Evolutionary conservation across 1,139 yeast species (phyloP).

Genomic region (Magnusiomyces magnusii): DNA sequence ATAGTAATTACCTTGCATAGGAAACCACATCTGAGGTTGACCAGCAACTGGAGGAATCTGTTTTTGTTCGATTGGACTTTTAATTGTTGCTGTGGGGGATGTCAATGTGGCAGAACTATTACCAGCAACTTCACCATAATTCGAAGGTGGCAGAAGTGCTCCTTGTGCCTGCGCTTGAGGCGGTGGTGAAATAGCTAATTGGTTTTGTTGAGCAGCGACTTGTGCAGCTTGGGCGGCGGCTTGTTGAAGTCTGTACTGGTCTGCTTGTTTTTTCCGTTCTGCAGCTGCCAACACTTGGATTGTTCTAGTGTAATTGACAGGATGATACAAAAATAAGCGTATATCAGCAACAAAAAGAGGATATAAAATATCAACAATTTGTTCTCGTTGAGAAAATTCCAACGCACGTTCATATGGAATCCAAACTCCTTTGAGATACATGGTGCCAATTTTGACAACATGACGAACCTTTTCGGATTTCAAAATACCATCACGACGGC

Average conservation of each 20-base stretch:
- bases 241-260: conserved; percentile 18
- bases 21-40: conserved; percentile 14
- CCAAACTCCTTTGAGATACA: conserved; percentile 99
- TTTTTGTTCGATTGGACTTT: conserved; percentile 25
- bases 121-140: conserved; percentile 36
- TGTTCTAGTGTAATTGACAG: conserved; percentile 32
- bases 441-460: conserved; percentile 93
- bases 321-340: conserved; percentile 43
- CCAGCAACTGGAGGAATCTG: conserved; percentile 14
- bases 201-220: conserved; percentile 3
- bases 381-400: conserved; percentile 85
- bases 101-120: conserved; percentile 26
- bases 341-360: conserved; percentile 77
- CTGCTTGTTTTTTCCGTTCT: conserved; percentile 27
- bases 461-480: conserved; percentile 84
- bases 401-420: conserved; percentile 92
- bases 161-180: conserved; percentile 53
- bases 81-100: conserved; percentile 54
- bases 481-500: conserved; percentile 88
- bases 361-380: conserved; percentile 74
- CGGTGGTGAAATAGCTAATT: background rate
- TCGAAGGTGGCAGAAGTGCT: conserved; percentile 46
- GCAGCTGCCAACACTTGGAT: conserved; percentile 35
- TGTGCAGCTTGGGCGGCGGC: background rate
- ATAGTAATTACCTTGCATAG: conserved; percentile 4